A percentile compares a stretch with the other conserved stretches of the same genome.
Evolutionary conservation across 2,329 filamentous ascomycete genomes (phyloP).

Genomic region (Chaetomiaceae sp.): DNA sequence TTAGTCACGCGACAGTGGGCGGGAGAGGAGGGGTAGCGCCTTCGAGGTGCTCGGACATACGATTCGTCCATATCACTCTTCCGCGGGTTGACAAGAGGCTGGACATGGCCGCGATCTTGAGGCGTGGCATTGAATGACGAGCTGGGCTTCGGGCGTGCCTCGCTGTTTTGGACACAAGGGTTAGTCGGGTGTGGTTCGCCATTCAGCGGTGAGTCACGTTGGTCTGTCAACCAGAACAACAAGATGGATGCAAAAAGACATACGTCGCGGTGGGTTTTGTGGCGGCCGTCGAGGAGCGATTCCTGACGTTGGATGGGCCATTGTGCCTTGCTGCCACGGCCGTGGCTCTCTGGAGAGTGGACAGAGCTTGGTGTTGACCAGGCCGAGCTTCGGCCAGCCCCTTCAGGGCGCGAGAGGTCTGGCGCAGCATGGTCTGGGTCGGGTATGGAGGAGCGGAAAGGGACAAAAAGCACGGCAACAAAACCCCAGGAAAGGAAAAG

Average conservation of each 20-base stretch:
- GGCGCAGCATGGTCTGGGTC: constrained; percentile 43
- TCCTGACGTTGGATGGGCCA: constrained; percentile 39
- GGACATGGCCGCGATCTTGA: constrained; percentile 56
- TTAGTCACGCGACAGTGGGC: constrained; percentile 11
- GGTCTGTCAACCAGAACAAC: background rate
- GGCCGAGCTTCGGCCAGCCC: constrained; percentile 36
- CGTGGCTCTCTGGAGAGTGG: constrained; percentile 35
- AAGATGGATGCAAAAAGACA: constrained; percentile 31
- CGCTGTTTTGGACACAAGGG: constrained; percentile 34
- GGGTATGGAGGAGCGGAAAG: constrained; percentile 13
- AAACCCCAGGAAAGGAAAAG: background rate
- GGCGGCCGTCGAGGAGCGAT: constrained; percentile 47
- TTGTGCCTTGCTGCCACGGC: constrained; percentile 37
- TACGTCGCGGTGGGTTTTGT: constrained; percentile 49
- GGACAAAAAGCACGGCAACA: constrained; percentile 5
- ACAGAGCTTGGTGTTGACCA: constrained; percentile 36
- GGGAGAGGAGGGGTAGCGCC: background rate
- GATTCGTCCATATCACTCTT: constrained; percentile 71
- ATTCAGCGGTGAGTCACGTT: constrained; percentile 24
- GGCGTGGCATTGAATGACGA: constrained; percentile 52
- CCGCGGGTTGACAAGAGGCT: constrained; percentile 59
- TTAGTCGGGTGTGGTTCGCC: constrained; percentile 24
- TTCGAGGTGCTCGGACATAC: constrained; percentile 50
- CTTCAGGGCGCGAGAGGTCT: constrained; percentile 44
- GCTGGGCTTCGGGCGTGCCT: constrained; percentile 56